Percentiles rank a stretch among this genome's conserved stretches.
Evolutionary conservation across 352 stramenopile species (phyloP).

Genomic region (Pythium rishiriense): DNA sequence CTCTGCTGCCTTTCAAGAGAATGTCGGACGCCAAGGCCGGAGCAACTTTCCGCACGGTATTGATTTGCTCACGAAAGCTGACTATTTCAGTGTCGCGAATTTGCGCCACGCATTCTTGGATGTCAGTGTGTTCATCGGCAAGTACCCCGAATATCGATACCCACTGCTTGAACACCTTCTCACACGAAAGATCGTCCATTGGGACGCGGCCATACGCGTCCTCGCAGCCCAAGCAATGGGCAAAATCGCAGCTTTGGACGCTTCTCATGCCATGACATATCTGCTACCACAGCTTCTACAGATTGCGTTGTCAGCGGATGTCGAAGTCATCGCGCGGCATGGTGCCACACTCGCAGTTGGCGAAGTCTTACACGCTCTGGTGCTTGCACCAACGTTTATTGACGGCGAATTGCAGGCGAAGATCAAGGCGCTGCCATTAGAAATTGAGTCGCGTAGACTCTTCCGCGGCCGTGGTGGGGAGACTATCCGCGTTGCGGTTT

Average conservation of each 20-base stretch:
- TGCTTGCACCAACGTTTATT: constrained; percentile 54
- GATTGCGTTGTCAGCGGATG: constrained; percentile 72
- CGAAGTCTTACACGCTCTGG: constrained; percentile 72
- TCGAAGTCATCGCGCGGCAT: constrained; percentile 93
- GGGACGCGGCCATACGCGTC: constrained; percentile 92
- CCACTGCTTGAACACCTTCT: constrained; percentile 83
- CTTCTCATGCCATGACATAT: constrained; percentile 53
- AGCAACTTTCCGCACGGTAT: constrained; percentile 97
- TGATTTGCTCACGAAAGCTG: constrained; percentile 94
- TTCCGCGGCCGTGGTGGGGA: constrained; percentile 97
- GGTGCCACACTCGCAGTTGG: constrained; percentile 91
- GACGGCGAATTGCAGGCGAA: constrained; percentile 69
- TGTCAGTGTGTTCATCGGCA: constrained; percentile 90
- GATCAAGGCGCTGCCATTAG: constrained; percentile 73
- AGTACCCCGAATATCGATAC: constrained; percentile 89
- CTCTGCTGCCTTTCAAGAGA: constrained; percentile 97
- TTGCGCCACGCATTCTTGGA: constrained; percentile 91
- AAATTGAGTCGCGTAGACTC: constrained; percentile 93
- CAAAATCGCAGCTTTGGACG: constrained; percentile 84
- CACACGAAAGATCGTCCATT: constrained; percentile 93
- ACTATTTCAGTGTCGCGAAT: constrained; percentile 97
- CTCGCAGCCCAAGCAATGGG: constrained; percentile 88
- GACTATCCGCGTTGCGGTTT: constrained; percentile 93
- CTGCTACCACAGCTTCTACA: constrained; percentile 88
- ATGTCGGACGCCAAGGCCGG: constrained; percentile 87